Evolutionary conservation across 768 basidiomycete species (phyloP).

Genomic region (Amanita brunnescens): DNA sequence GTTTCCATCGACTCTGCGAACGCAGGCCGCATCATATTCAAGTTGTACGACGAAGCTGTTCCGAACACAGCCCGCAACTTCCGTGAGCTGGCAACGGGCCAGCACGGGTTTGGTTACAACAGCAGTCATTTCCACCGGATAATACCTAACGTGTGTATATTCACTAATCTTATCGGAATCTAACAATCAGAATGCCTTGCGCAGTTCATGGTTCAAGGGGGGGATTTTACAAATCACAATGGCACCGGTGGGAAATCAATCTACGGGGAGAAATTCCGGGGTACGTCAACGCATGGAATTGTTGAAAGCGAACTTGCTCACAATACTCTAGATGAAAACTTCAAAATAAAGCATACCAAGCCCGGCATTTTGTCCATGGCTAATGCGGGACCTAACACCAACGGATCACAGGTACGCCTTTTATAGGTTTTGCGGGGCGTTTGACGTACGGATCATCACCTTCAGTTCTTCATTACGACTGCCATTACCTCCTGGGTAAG

Average conservation of each 20-base stretch:
- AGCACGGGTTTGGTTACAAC: conserved; percentile 65
- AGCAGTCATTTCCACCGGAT: conserved; percentile 65
- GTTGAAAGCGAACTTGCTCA: neutral
- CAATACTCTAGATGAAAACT: conserved; percentile 63
- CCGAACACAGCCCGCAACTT: conserved; percentile 79
- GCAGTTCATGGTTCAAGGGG: conserved; percentile 81
- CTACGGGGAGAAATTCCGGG: conserved; percentile 72
- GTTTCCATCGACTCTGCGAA: conserved; percentile 50
- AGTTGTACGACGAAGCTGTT: conserved; percentile 75
- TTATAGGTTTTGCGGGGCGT: neutral
- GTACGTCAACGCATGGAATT: conserved; percentile 29
- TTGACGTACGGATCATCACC: neutral
- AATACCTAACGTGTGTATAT: conserved; percentile 47
- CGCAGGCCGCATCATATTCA: conserved; percentile 70
- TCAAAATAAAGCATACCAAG: conserved; percentile 58
- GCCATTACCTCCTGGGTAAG: conserved; percentile 55
- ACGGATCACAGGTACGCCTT: conserved; percentile 59
- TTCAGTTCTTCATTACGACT: conserved; percentile 72
- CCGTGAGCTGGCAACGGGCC: conserved; percentile 64
- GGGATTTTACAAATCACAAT: conserved; percentile 71
- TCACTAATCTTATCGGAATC: neutral
- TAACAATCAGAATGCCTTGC: conserved; percentile 1
- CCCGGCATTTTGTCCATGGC: conserved; percentile 70
- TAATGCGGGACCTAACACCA: conserved; percentile 76
- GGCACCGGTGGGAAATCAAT: conserved; percentile 83